These are phyloP conservation scores for Ogataea trehalophila DNA, from an alignment of 805 yeast genomes.

Conservation along the genomic window DNA sequence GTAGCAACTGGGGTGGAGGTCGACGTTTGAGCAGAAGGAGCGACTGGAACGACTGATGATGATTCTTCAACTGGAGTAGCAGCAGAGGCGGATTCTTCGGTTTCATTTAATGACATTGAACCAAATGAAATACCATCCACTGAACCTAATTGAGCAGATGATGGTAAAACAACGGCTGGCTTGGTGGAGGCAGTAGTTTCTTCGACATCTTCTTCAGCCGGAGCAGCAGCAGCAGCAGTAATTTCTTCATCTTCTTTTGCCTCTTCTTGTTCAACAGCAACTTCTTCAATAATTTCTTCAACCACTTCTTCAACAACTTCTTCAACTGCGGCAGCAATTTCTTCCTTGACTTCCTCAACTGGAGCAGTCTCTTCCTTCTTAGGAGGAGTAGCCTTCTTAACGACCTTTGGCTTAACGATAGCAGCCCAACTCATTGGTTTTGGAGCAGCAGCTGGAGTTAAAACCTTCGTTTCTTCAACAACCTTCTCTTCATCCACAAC, in stretches of 20 bases:
- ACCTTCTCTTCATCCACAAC: conserved; percentile 5
- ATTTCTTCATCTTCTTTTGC: conserved; percentile 5
- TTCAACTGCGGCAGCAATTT: conserved; percentile 1
- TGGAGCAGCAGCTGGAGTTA: conserved; percentile 13
- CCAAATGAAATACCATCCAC: conserved; percentile 53
- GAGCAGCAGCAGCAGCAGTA: no score
- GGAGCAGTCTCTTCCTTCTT: conserved; percentile 13
- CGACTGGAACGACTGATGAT: conserved; percentile 3
- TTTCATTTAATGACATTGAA: conserved; percentile 45
- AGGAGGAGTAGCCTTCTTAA: background rate
- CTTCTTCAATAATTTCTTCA: conserved; percentile 5
- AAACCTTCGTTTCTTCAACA: background rate
- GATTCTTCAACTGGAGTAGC: conserved; percentile 14
- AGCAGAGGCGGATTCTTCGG: conserved; percentile 29
- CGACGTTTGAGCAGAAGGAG: conserved; percentile 6
- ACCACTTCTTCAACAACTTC: conserved; percentile 7
- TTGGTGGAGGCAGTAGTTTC: conserved; percentile 1
- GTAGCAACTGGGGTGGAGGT: conserved; percentile 3
- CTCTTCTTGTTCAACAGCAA: conserved; percentile 1
- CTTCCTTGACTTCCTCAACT: conserved; percentile 3
- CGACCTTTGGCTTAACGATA: conserved; percentile 18
- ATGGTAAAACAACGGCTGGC: conserved; percentile 41
- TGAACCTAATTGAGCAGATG: conserved; percentile 37
- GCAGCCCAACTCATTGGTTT: conserved; percentile 22
- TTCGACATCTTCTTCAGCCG: background rate